Percentiles rank a stretch among this genome's conserved stretches.
These are phyloP conservation scores for Purpureocillium lavendulum DNA, from an alignment of 2,329 filamentous ascomycete species.

Conservation along the genomic window DNA sequence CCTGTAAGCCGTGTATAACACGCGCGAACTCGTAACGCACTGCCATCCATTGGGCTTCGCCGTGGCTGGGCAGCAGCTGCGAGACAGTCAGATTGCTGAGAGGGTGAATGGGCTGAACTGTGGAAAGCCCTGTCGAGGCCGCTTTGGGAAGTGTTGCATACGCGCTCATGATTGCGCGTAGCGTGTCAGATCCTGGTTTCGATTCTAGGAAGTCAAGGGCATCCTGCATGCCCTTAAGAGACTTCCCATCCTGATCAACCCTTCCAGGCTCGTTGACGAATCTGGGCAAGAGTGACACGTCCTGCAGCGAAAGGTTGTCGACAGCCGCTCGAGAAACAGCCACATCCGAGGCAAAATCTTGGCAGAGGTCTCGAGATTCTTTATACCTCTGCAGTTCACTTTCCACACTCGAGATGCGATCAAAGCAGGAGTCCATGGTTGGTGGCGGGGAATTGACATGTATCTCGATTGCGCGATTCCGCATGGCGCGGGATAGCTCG, in stretches of 20 bases:
- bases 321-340: constrained; percentile 24
- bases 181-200: constrained; percentile 15
- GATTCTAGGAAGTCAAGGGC: constrained; percentile 23
- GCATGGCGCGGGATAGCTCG: constrained; percentile 91
- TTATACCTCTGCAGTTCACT: constrained; percentile 40
- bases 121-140: constrained; percentile 20
- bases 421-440: constrained; percentile 20
- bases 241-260: constrained; percentile 1
- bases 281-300: constrained; percentile 30
- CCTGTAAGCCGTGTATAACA: constrained; percentile 33
- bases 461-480: constrained; percentile 88
- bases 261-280: constrained; percentile 16
- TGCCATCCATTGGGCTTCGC: constrained; percentile 39
- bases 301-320: constrained; percentile 38
- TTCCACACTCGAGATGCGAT: constrained; percentile 38
- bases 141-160: constrained; percentile 23
- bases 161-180: constrained; percentile 24
- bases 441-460: constrained; percentile 51
- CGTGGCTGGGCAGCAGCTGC: constrained; percentile 29
- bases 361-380: constrained; percentile 22
- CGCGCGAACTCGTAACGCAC: constrained; percentile 42
- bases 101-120: constrained; percentile 47
- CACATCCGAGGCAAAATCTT: constrained; percentile 13
- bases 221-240: constrained; percentile 11
- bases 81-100: constrained; percentile 49